phyloP scores from a whole-genome alignment of 306 rosid genomes.

The Spatholobus suberectus region DNA sequence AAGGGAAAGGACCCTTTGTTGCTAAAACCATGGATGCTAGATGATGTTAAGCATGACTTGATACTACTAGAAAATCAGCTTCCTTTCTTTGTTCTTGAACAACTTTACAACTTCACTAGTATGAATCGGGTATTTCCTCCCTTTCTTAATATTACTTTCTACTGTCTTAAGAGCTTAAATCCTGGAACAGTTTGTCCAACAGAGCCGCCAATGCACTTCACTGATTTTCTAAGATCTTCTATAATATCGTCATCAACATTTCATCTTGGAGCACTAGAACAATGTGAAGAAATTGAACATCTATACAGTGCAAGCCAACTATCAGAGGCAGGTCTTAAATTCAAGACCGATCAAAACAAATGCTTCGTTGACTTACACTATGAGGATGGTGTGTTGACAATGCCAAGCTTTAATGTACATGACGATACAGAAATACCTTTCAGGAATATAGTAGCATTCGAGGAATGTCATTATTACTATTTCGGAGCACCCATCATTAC shows the following conservation, averaged over 20 bases:
- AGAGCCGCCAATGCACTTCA: neutral
- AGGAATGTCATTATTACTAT: constrained; percentile 41
- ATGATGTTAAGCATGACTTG: neutral
- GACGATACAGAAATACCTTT: neutral
- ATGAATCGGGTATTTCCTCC: neutral
- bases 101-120: neutral
- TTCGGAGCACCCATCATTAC: neutral
- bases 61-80: neutral
- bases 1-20: neutral
- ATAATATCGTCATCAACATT: neutral
- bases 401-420: constrained; percentile 21
- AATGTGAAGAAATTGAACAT: neutral
- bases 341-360: neutral
- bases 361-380: constrained; percentile 37
- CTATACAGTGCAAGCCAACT: constrained; percentile 18
- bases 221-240: constrained; percentile 25
- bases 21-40: neutral
- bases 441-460: constrained; percentile 48
- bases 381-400: constrained; percentile 16
- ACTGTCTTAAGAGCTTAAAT: neutral
- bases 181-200: neutral
- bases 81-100: neutral
- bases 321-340: constrained; percentile 41
- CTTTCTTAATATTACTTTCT: neutral
- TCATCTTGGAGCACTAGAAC: neutral